A percentile compares a stretch with the other conserved stretches of the same genome.
Evolutionary conservation across 176 grass and related monocot genomes (phyloP).

Genomic region (Urochloa ruziziensis): DNA sequence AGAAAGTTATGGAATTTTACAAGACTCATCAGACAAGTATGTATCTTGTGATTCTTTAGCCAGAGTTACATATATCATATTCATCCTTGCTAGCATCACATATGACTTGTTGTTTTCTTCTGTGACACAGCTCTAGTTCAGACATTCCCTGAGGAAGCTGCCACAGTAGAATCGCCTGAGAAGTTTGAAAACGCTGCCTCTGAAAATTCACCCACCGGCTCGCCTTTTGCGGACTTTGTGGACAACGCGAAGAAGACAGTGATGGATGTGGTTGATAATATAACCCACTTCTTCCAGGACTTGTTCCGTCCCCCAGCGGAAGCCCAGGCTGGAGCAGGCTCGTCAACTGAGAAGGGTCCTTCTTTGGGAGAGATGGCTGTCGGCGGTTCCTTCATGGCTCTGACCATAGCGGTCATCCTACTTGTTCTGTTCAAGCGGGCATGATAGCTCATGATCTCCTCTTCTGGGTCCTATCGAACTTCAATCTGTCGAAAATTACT

Average conservation of each 20-base stretch:
- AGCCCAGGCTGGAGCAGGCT: not conserved
- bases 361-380: conserved; percentile 4
- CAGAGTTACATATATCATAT: not conserved
- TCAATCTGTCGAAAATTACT: conserved; percentile 54
- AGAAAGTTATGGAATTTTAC: conserved; percentile 85
- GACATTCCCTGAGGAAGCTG: conserved; percentile 32
- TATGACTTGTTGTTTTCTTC: not conserved
- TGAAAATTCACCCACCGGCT: conserved; percentile 13
- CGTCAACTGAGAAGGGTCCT: conserved; percentile 23
- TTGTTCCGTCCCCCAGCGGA: conserved; percentile 32
- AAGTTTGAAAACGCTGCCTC: conserved; percentile 24
- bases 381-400: conserved; percentile 52
- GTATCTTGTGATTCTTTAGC: not conserved
- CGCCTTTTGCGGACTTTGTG: conserved; percentile 48
- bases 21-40: conserved; percentile 60
- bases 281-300: conserved; percentile 67
- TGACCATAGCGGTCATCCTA: conserved; percentile 58
- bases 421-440: conserved; percentile 70
- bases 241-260: conserved; percentile 52
- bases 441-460: conserved; percentile 1
- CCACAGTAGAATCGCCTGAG: not conserved
- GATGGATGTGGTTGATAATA: conserved; percentile 41
- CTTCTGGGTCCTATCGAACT: not conserved
- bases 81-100: not conserved
- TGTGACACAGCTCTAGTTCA: conserved; percentile 37